Base-by-base conservation (phyloP, 768 basidiomycete genomes). In the Tylopilus intermedius region DNA sequence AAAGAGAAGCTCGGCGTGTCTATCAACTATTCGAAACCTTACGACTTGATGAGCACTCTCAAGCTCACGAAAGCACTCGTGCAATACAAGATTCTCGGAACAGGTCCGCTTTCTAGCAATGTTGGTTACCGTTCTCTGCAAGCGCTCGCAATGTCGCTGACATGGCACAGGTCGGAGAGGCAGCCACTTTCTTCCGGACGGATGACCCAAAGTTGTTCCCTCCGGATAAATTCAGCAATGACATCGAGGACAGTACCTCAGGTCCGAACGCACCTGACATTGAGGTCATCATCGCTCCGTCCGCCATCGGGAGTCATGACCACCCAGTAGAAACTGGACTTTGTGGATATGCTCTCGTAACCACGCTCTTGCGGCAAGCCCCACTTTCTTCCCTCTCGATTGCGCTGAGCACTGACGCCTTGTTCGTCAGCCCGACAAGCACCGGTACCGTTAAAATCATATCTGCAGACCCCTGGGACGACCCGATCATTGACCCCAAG, bases 101-200 rank as follows among this genome's bases (percentile, higher is more conserved):
- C 67, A 3, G 85, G 85, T 0, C 75, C 79, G 2, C 51, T 87
- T 29, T 64, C 80, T 1, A 73, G 68, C 6, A 86, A 84, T 51
- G 85, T 86, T 46, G 13, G 65, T 21, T 32, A 2, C n/a, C 5
- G 10, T 51, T 49, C 35, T 15, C 7, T 37, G 4, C 15, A 4
- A 8, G 5, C 2, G 33, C 15, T 13, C 11, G 9, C 26, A 2
- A 44, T 15, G 13, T 29, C 33, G 14, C 50, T 58, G 2, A 65
- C 39, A 15, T n/a, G 15, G 24, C 15, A 7, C 26, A 71, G 70
- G 2, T 54, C 3, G 70, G 58, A 24, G 70, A 71, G 45, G 54
- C 60, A 4, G 71, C 44, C 21, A 53, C 68, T 13, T 72, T 73
- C 50, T 59, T 71, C 48, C 63, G 72, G 37, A 57, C 65, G 8